Base-by-base conservation (phyloP, 139 green algal genomes). In the Marvania coccoides region DNA sequence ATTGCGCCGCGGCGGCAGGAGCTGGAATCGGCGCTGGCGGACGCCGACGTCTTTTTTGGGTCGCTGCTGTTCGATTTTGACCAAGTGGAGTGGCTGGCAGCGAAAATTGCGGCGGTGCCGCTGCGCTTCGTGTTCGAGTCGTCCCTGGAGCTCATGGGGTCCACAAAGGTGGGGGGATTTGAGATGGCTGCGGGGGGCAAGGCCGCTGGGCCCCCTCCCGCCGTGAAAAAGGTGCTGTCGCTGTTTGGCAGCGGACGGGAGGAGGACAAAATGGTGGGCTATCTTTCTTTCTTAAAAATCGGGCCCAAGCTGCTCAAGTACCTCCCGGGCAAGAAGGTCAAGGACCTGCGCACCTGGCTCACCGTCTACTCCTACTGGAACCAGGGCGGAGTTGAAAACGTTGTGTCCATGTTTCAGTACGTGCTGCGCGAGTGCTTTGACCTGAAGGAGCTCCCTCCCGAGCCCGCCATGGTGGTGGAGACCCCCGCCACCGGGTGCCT, bases 21-120 rank as follows among this genome's bases (percentile, higher is more conserved):
- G 60, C 62, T 99, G 46, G 83, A 87, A 51, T 81, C 78, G 2
- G 93, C 90, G 13, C 75, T 98, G 60, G 64, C 77, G 0, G 54
- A 48, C 1, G 91, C 92, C 6, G 91, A 98, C 73, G 82, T 91
- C 15, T 93, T 98, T 62, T 98, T 98, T 65, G 84, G 74, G 40
- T 89, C 71, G 39, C 82, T 99, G 47, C 78, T 98, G 2, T 98
- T 98, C 71, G 93, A 99, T 67, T 99, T 86, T 72, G 93, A 98
- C 75, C 83, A 96, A 69, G 87, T 95, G 23, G 88, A 98, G 75
- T 99, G 94, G 94, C 80, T 99, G 58, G 62, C 75, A 0, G 36
- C 68, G 19, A 72, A 63, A 1, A 47, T 97, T 3, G 35, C 63
- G 0, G 12, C 64, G 5, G 75, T 99, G 3, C 91, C 91, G 0